These are phyloP conservation scores for Colletotrichum viniferum DNA, from an alignment of 2,329 filamentous ascomycete genomes.

Conservation along the genomic window DNA sequence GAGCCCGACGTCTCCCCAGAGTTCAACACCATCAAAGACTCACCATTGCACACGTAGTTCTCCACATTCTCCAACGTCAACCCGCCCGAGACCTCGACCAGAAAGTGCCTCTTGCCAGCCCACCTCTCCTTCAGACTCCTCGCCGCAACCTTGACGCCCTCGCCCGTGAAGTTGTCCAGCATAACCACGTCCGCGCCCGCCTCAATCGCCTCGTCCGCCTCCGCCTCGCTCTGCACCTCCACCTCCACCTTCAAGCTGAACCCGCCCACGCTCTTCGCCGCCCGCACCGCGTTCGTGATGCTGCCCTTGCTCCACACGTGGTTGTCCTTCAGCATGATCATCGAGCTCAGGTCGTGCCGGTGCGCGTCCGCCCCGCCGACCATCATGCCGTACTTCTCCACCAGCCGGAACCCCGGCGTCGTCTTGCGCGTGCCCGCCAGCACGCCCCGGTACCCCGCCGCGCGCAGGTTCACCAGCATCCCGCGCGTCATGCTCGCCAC, in stretches of 20 bases:
- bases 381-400: constrained; percentile 98
- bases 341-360: constrained; percentile 86
- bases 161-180: constrained; percentile 92
- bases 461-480: constrained; percentile 60
- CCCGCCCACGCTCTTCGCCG: constrained; percentile 82
- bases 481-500: constrained; percentile 74
- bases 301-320: constrained; percentile 91
- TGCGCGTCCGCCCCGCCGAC: constrained; percentile 92
- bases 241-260: constrained; percentile 96
- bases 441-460: constrained; percentile 77
- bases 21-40: constrained; percentile 31
- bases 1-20: background rate
- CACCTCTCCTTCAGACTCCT: constrained; percentile 79
- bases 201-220: constrained; percentile 88
- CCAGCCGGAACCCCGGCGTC: constrained; percentile 90
- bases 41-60: constrained; percentile 77
- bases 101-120: constrained; percentile 73
- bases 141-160: constrained; percentile 77
- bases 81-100: constrained; percentile 93
- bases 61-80: constrained; percentile 84
- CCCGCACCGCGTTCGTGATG: constrained; percentile 83
- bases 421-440: constrained; percentile 97
- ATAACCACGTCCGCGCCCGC: constrained; percentile 96
- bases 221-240: constrained; percentile 85
- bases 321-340: constrained; percentile 99